Evolutionary conservation across 345 rosid genomes (phyloP), one percentile per base, ranked within the genome.

Genomic region (Arabis hirsuta): DNA sequence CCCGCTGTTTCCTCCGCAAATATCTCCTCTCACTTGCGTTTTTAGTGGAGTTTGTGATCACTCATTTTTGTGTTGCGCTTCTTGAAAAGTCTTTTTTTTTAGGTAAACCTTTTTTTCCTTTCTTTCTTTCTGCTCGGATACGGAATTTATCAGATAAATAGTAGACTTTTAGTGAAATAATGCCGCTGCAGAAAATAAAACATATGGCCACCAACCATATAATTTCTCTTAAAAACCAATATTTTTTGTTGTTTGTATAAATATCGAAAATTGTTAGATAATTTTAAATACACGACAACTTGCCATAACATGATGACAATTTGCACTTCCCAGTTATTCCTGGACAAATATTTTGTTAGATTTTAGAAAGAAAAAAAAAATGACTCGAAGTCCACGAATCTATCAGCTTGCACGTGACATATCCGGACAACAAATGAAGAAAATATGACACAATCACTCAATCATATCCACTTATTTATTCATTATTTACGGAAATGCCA

Each of bases 1-100:
- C 27, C 70, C 79, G 53, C 34, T 54, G 20, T 54, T 45, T 55
- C 9, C 79, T 76, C 79, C 79, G 79, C 70, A 76, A 68, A 60
- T 55, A 54, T 60, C 79, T 75, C 79, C 26, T 3, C 58, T 65
- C 59, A 64, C 24, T 55, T 64, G 52, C 51, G 63, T 38, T 7
- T n/a, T 14, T 38, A 38, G 52, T 65, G 71, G 19, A 46, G 13
- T 36, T 36, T 36, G 0, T 38, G 41, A 36, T 63, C 64, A 9
- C 2, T 55, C 31, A 31, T 31, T 43, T 7, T 44, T 51, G 5
- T 31, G 24, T 10, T 24, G 4, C 7, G 24, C 12, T 55, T 31
- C 22, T 31, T 13, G 29, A 16, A 16, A 16, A 16, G 16, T 16
- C 16, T 16, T 16, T 16, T 16, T 16, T 16, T 16, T 16, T 16